Percentiles rank a stretch among this genome's conserved stretches.
These are phyloP conservation scores for Entoloma clypeatum DNA, from an alignment of 1,284 basidiomycete genomes.

Conservation along the genomic window DNA sequence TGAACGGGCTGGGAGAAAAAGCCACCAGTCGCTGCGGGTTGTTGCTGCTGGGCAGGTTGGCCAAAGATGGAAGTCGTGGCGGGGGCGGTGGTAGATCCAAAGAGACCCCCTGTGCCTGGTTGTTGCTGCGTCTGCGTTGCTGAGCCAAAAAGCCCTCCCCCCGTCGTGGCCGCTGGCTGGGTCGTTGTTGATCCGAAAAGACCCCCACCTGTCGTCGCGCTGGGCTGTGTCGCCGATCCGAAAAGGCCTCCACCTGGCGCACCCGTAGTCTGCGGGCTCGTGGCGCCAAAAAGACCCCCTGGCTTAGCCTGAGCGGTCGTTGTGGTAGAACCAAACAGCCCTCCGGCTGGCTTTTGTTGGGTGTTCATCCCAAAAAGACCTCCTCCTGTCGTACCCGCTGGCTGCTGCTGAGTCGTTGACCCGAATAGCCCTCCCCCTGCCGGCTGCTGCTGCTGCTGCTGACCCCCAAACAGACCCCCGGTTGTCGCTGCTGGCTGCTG, in stretches of 20 bases:
- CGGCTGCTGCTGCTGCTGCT: slow-evolving; percentile 17
- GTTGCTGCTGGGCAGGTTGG: slow-evolving; percentile 22
- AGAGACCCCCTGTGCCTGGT: slow-evolving; percentile 28
- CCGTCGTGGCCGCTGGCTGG: slow-evolving; percentile 20
- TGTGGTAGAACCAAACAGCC: slow-evolving; percentile 17
- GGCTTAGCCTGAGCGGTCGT: slow-evolving; percentile 14
- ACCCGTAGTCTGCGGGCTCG: slow-evolving; percentile 13
- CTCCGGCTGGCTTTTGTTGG: slow-evolving; percentile 10
- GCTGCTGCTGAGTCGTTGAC: slow-evolving; percentile 19
- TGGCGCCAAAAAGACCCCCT: slow-evolving; percentile 27
- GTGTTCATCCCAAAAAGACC: slow-evolving; percentile 17
- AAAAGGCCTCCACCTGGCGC: slow-evolving; percentile 29
- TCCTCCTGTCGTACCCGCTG: slow-evolving; percentile 8
- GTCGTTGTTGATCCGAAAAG: slow-evolving; percentile 22
- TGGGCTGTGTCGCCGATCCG: slow-evolving; percentile 25
- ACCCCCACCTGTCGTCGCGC: slow-evolving; percentile 17
- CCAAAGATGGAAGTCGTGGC: slow-evolving; percentile 20
- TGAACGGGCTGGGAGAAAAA: slow-evolving; percentile 20
- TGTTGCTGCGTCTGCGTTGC: slow-evolving; percentile 17
- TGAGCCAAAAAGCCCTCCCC: slow-evolving; percentile 30
- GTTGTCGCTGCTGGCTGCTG: slow-evolving; percentile 19
- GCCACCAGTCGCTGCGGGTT: slow-evolving; percentile 17
- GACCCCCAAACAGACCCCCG: slow-evolving; percentile 32
- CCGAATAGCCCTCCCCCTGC: slow-evolving; percentile 29
- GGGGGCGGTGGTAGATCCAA: slow-evolving; percentile 25